Conservation (phyloP, 352 stramenopile genomes). For the Pythium rishiriense region DNA sequence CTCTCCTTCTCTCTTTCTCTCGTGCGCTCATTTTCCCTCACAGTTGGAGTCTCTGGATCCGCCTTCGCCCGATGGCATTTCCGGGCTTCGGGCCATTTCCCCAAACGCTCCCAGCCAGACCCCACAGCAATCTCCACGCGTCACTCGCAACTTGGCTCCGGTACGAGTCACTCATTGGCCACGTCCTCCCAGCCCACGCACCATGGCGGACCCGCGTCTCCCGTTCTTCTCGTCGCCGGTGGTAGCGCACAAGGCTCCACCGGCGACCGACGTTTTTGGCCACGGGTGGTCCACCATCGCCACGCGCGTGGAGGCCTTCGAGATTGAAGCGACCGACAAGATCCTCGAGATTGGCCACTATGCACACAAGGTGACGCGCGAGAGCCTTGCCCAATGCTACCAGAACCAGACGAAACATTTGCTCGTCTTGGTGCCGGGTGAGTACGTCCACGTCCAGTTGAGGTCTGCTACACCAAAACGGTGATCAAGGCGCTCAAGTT, state of each 20-base stretch:
- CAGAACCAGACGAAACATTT: neutral
- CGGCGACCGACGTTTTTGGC: neutral
- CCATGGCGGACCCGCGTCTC: neutral
- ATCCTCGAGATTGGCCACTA: neutral
- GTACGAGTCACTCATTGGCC: no score
- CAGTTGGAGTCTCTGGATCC: no score
- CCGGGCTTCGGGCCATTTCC: no score
- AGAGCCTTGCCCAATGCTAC: neutral
- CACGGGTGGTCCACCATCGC: constrained; percentile 1
- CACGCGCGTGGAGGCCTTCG: constrained; percentile 8
- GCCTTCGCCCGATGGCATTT: no score
- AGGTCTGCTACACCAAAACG: neutral
- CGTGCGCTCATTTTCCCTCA: no score
- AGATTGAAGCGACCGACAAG: neutral
- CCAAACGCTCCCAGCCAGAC: no score
- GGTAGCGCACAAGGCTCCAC: neutral
- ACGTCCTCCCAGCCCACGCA: no score
- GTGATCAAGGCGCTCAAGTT: constrained; percentile 1
- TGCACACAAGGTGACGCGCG: neutral
- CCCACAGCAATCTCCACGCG: no score
- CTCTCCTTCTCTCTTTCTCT: no score
- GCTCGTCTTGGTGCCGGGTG: constrained; percentile 8
- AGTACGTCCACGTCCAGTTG: constrained; percentile 14
- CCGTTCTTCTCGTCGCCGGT: neutral
- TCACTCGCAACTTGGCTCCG: no score